Conservation (phyloP, 345 rosid species). For the Hevea brasiliensis region DNA sequence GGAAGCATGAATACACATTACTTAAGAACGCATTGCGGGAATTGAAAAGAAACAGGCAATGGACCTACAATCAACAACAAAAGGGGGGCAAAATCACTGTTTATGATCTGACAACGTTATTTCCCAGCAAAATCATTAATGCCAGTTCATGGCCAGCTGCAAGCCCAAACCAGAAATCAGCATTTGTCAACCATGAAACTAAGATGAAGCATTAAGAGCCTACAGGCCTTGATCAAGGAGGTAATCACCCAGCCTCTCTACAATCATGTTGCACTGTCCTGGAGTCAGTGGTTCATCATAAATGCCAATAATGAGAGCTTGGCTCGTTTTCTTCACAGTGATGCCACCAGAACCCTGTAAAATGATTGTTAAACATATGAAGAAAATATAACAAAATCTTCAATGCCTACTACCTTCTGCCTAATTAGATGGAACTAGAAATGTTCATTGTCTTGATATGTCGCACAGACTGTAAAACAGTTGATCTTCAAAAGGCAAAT, state of each 20-base stretch:
- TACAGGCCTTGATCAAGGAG: slow-evolving; percentile 49
- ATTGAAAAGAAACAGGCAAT: neutral
- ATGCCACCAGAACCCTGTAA: slow-evolving; percentile 79
- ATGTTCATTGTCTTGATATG: neutral
- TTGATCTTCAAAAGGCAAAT: too few species aligned
- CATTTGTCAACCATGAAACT: neutral
- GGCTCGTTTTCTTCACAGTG: slow-evolving; percentile 69
- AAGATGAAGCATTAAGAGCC: neutral
- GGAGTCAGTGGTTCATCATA: slow-evolving; percentile 82
- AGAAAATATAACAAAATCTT: neutral
- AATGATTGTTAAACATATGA: neutral
- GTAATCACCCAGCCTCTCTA: slow-evolving; percentile 90
- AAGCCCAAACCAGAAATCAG: slow-evolving; percentile 3
- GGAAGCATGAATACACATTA: neutral
- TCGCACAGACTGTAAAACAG: too few species aligned
- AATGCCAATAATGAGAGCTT: slow-evolving; percentile 65
- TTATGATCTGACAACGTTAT: slow-evolving; percentile 13
- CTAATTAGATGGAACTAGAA: neutral
- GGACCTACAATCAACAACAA: slow-evolving; percentile 2
- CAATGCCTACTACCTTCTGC: neutral
- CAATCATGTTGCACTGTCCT: slow-evolving; percentile 87
- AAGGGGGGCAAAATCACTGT: neutral
- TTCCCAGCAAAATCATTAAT: slow-evolving; percentile 10
- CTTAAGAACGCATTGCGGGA: neutral
- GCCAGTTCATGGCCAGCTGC: slow-evolving; percentile 18